Percentiles rank a stretch among this genome's conserved stretches.
These are phyloP conservation scores for Jaenimonas drosophilae DNA, from an alignment of 208 protist genomes.

Conservation along the genomic window DNA sequence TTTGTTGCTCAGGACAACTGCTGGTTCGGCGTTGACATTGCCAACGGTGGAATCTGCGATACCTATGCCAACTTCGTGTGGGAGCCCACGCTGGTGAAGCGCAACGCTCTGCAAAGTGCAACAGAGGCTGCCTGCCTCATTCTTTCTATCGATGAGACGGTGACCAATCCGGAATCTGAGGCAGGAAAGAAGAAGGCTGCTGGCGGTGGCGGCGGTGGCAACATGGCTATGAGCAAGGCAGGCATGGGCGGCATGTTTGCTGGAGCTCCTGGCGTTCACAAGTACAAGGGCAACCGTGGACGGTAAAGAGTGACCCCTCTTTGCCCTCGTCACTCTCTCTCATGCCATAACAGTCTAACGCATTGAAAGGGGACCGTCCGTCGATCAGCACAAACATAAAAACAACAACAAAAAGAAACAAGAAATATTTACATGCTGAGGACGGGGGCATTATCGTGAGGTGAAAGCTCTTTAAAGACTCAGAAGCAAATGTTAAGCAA, in stretches of 20 bases:
- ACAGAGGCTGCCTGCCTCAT: constrained; percentile 99
- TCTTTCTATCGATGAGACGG: constrained; percentile 99
- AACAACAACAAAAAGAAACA: no score
- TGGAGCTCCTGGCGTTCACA: constrained; percentile 74
- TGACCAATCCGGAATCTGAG: constrained; percentile 93
- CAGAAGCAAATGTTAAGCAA: no score
- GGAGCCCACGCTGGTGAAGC: constrained; percentile 99
- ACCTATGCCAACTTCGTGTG: constrained; percentile 97
- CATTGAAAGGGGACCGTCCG: no score
- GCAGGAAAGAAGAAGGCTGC: constrained; percentile 81
- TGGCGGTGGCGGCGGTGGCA: constrained; percentile 40
- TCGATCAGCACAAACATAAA: no score
- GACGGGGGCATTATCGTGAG: no score
- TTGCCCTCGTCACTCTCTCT: not conserved
- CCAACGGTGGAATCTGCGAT: constrained; percentile 97
- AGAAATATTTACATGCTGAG: no score
- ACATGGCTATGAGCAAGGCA: constrained; percentile 82
- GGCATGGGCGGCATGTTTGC: constrained; percentile 92
- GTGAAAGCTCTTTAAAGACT: no score
- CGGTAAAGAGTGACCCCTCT: constrained; percentile 25
- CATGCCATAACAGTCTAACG: no score
- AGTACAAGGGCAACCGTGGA: constrained; percentile 74
- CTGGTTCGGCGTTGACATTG: constrained; percentile 99
- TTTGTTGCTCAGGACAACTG: constrained; percentile 29
- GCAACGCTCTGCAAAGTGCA: constrained; percentile 97